Conservation (phyloP, 208 protist species). For the Trypanosoma avium region DNA sequence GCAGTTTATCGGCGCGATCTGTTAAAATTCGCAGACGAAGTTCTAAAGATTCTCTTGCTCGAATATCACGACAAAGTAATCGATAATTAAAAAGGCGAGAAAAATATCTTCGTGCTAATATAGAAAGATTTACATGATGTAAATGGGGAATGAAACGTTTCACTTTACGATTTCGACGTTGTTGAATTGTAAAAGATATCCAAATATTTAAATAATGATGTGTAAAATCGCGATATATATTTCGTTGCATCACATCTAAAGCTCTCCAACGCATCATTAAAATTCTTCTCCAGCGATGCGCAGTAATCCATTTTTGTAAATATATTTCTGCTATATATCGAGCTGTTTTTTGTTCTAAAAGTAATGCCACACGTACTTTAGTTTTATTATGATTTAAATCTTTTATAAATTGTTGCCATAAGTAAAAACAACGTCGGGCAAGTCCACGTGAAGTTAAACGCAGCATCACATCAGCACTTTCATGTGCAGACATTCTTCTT, state of each 20-base stretch:
- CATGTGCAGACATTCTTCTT: neutral
- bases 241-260: constrained; percentile 8
- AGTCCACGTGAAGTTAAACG: constrained; percentile 9
- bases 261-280: constrained; percentile 4
- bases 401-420: constrained; percentile 15
- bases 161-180: neutral
- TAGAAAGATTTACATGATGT: constrained; percentile 21
- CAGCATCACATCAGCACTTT: constrained; percentile 11
- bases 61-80: constrained; percentile 7
- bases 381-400: neutral
- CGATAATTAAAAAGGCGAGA: constrained; percentile 17
- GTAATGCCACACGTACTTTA: neutral
- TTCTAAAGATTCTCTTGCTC: constrained; percentile 6
- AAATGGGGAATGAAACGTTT: constrained; percentile 11
- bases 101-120: constrained; percentile 30
- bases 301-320: constrained; percentile 20
- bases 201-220: constrained; percentile 4
- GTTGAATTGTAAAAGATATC: neutral
- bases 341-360: constrained; percentile 24
- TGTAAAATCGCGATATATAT: constrained; percentile 4
- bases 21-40: constrained; percentile 4
- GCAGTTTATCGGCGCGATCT: constrained; percentile 18
- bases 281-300: neutral
- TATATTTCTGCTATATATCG: constrained; percentile 18
- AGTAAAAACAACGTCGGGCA: constrained; percentile 9